phyloP scores from a whole-genome alignment of 352 stramenopile species.

The Globisporangium nagaii region DNA sequence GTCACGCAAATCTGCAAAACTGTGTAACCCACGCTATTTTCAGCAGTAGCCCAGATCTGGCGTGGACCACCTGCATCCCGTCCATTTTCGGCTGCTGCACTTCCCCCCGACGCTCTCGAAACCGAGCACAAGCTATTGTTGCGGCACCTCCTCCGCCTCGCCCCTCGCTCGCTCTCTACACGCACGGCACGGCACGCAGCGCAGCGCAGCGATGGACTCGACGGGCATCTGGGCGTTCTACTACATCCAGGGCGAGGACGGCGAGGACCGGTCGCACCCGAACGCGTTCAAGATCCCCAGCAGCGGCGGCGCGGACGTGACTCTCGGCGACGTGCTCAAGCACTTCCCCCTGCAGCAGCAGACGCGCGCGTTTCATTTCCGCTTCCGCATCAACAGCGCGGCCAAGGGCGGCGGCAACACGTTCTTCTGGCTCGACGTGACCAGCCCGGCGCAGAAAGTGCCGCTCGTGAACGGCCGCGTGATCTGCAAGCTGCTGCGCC shows the following conservation, averaged over 20 bases:
- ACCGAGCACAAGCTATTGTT: too few relatives aligned
- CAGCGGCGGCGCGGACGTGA: constrained; percentile 36
- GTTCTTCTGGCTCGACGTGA: constrained; percentile 81
- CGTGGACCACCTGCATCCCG: too few relatives aligned
- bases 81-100: neutral
- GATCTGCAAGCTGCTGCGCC: constrained; percentile 79
- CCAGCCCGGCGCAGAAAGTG: constrained; percentile 48
- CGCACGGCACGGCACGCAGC: too few relatives aligned
- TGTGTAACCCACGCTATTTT: too few relatives aligned
- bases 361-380: constrained; percentile 63
- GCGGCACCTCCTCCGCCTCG: neutral
- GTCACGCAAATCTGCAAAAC: too few relatives aligned
- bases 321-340: constrained; percentile 59
- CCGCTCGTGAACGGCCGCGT: constrained; percentile 69
- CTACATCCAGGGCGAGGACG: constrained; percentile 84
- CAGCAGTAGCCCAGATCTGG: too few relatives aligned
- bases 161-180: neutral
- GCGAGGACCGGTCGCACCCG: constrained; percentile 75
- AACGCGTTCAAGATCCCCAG: constrained; percentile 71
- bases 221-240: constrained; percentile 76
- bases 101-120: too few relatives aligned
- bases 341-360: constrained; percentile 56
- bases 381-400: constrained; percentile 69
- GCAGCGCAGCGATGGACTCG: constrained; percentile 15
- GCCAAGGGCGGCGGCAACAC: constrained; percentile 35